Evolutionary conservation across 2,329 filamentous ascomycete genomes (phyloP), one percentile per base, ranked within the genome.

Genomic region (Diatrype stigma): DNA sequence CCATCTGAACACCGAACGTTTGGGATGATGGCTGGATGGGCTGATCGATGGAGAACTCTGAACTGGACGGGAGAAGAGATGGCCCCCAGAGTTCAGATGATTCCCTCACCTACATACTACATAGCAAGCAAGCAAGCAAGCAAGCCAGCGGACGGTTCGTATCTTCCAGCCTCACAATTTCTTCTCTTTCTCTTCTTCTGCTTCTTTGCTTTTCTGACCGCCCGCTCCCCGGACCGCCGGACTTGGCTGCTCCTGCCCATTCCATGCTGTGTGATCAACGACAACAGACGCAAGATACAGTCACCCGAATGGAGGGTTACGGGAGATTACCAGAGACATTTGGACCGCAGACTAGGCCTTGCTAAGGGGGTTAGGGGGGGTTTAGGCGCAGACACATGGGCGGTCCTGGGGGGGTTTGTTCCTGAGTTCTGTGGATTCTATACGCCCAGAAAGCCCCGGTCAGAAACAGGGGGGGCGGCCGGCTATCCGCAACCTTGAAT

Each of bases 261-360:
- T 11, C n/a, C 40, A 28, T 17, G 40, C 53, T 56, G 55, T 59
- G 56, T 58, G 55, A 60, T 55, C 34, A 17, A 46, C 54, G 55
- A 56, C 55, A 54, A 42, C 51, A 51, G 59, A 50, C 56, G 56
- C 59, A 59, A 53, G 51, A 59, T 48, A 56, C 53, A 46, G 53
- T 56, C 51, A 52, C 58, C 60, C 57, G 57, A 58, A 63, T 57
- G 55, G 53, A 47, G 60, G 50, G 52, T 14, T 46, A 51, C 49
- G 61, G 62, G 63, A 64, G 56, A 65, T 64, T 65, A 60, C 51
- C 56, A 60, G 38, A 57, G 56, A 56, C 54, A 28, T 37, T 14
- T 17, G 34, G 34, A 37, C 34, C 34, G 34, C 34, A 49, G 26
- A 12, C 40, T 44, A 28, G 22, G n/a, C 40, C 16, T 28, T 28